Conservation (phyloP, 163 green algal genomes). For the Chlorella variabilis region DNA sequence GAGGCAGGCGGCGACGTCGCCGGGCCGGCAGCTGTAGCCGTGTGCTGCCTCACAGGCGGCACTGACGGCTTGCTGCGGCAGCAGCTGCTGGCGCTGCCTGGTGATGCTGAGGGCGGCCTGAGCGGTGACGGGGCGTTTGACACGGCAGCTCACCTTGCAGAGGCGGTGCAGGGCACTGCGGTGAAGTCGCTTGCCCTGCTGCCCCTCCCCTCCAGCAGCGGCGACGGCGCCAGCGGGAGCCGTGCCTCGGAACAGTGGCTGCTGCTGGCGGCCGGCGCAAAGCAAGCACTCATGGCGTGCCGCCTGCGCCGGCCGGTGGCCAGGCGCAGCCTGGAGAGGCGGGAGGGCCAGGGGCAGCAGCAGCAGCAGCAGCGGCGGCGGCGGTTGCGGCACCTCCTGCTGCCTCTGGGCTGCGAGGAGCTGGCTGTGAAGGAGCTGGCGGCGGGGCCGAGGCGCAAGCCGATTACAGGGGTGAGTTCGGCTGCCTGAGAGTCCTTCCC, state of each 20-base stretch:
- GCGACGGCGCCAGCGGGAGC: not conserved
- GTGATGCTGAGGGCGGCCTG: not conserved
- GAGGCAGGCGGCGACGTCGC: not conserved
- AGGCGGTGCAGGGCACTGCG: conserved; percentile 41
- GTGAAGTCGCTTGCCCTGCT: conserved; percentile 48
- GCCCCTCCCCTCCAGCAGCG: not conserved
- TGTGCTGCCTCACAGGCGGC: conserved; percentile 43
- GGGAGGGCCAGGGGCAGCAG: too few relatives aligned
- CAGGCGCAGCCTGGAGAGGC: not conserved
- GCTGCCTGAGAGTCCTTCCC: not conserved
- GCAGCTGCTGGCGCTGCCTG: conserved; percentile 4
- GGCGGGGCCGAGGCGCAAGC: not conserved
- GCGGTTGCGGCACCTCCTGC: too few relatives aligned
- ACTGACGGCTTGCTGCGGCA: conserved; percentile 39
- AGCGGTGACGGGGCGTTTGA: not conserved
- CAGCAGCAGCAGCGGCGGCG: not conserved
- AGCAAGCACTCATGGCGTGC: conserved; percentile 56
- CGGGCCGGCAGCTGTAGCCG: not conserved
- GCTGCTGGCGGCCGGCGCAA: conserved; percentile 52
- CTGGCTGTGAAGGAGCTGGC: conserved; percentile 15
- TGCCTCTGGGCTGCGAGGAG: conserved; percentile 14
- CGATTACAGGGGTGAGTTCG: not conserved
- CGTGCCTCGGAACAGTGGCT: conserved; percentile 30
- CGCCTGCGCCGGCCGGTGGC: not conserved
- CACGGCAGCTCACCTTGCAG: conserved; percentile 9